These are phyloP conservation scores for Scedosporium dehoogii DNA, from an alignment of 2,329 filamentous ascomycete genomes.

Conservation along the genomic window DNA sequence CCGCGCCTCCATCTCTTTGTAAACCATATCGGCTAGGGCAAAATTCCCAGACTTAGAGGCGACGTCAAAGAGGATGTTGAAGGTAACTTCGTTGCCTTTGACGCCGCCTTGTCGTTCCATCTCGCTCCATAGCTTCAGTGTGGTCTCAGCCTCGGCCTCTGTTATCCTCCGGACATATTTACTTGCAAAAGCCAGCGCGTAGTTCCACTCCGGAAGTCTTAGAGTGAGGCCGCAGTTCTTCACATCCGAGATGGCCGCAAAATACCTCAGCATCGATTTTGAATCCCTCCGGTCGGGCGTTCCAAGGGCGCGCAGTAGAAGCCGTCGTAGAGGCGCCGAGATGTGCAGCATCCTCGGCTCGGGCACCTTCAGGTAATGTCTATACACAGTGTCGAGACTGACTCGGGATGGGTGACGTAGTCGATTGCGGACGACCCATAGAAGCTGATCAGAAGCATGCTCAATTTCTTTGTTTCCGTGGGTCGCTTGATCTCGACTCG, in stretches of 20 bases:
- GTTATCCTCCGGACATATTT: conserved; percentile 55
- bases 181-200: conserved; percentile 69
- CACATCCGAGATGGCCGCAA: conserved; percentile 76
- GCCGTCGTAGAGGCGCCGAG: conserved; percentile 43
- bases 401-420: conserved; percentile 30
- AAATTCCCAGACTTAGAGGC: conserved; percentile 82
- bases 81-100: conserved; percentile 65
- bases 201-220: conserved; percentile 65
- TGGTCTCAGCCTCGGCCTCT: conserved; percentile 46
- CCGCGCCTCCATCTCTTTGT: conserved; percentile 68
- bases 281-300: conserved; percentile 46
- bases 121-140: conserved; percentile 72
- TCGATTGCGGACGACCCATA: conserved; percentile 27
- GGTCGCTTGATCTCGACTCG: conserved; percentile 29
- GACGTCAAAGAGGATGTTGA: conserved; percentile 86
- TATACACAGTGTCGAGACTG: conserved; percentile 35
- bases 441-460: conserved; percentile 27
- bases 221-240: conserved; percentile 63
- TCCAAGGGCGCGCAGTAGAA: conserved; percentile 59
- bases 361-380: conserved; percentile 38
- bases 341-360: conserved; percentile 43
- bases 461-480: conserved; percentile 24
- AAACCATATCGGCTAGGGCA: conserved; percentile 71
- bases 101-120: conserved; percentile 71
- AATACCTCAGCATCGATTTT: conserved; percentile 67